These are phyloP conservation scores for Epicoccum nigrum DNA, from an alignment of 2,329 filamentous ascomycete species.

Conservation along the genomic window DNA sequence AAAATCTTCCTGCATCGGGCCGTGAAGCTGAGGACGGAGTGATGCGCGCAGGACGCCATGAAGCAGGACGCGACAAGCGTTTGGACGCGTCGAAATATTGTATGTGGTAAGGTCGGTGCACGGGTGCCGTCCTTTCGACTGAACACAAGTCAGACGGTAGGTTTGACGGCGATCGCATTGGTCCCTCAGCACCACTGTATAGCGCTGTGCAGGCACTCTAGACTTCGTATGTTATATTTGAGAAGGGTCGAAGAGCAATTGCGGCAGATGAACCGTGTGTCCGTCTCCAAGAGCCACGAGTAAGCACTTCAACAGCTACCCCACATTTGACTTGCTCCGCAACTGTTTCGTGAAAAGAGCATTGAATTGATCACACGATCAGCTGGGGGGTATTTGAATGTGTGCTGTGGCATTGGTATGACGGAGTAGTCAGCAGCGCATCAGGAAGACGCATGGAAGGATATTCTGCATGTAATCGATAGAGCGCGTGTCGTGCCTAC, in stretches of 20 bases:
- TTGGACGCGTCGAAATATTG: constrained; percentile 46
- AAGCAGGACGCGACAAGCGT: constrained; percentile 32
- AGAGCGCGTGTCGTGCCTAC: constrained; percentile 31
- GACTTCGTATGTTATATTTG: too few species aligned
- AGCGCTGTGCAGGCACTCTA: too few species aligned
- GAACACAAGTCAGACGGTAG: not conserved
- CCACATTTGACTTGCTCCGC: constrained; percentile 7
- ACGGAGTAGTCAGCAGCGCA: not conserved
- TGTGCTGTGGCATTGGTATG: not conserved
- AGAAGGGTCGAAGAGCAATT: too few species aligned
- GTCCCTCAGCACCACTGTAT: too few species aligned
- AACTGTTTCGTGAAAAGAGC: not conserved
- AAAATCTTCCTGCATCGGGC: constrained; percentile 19
- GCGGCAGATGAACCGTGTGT: not conserved
- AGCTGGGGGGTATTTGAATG: not conserved
- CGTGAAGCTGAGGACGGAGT: constrained; percentile 13
- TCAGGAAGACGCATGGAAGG: constrained; percentile 14
- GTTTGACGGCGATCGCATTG: too few species aligned
- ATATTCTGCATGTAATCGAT: constrained; percentile 22
- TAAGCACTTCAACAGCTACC: constrained; percentile 3
- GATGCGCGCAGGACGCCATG: constrained; percentile 18
- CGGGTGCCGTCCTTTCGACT: constrained; percentile 20
- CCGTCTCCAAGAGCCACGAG: not conserved
- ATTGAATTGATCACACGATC: not conserved
- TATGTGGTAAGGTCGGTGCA: constrained; percentile 31